Evolutionary conservation across 768 basidiomycete species (phyloP).

Genomic region (Coprinellus aureogranulatus): DNA sequence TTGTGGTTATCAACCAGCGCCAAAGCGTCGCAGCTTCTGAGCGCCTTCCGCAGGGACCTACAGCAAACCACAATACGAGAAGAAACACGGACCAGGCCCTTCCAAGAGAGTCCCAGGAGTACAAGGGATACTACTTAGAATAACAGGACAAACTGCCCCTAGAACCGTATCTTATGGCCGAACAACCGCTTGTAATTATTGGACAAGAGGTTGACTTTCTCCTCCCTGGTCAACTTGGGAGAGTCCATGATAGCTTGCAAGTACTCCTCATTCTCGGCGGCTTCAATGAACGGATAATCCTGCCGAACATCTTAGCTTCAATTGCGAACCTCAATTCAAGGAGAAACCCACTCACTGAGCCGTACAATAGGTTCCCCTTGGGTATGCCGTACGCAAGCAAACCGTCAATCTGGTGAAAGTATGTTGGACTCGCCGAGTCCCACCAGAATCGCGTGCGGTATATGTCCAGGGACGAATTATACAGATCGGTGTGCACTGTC

Average conservation of each 20-base stretch:
- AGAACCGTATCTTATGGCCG: slow-evolving; percentile 7
- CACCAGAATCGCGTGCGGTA: slow-evolving; percentile 36
- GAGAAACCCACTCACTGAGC: slow-evolving; percentile 24
- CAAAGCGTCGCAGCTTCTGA: too few species aligned
- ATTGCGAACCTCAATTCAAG: neutral
- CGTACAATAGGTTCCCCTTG: slow-evolving; percentile 31
- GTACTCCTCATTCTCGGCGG: neutral
- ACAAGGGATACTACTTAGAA: too few species aligned
- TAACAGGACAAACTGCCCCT: too few species aligned
- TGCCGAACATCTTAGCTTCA: slow-evolving; percentile 4
- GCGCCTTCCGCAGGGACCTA: too few species aligned
- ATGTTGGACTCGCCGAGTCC: slow-evolving; percentile 38
- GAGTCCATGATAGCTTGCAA: slow-evolving; percentile 7
- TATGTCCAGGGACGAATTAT: slow-evolving; percentile 31
- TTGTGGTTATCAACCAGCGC: too few species aligned
- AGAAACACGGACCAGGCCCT: too few species aligned
- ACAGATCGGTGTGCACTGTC: slow-evolving; percentile 24
- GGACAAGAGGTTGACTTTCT: slow-evolving; percentile 9
- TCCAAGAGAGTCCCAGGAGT: too few species aligned
- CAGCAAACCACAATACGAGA: too few species aligned
- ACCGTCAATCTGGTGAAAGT: slow-evolving; percentile 32
- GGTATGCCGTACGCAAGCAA: slow-evolving; percentile 31
- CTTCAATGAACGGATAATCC: slow-evolving; percentile 25
- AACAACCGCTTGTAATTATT: slow-evolving; percentile 9
- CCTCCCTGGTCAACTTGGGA: slow-evolving; percentile 5